These are phyloP conservation scores for Nicotiana paniculata DNA, from an alignment of 257 asterid species.

Conservation along the genomic window DNA sequence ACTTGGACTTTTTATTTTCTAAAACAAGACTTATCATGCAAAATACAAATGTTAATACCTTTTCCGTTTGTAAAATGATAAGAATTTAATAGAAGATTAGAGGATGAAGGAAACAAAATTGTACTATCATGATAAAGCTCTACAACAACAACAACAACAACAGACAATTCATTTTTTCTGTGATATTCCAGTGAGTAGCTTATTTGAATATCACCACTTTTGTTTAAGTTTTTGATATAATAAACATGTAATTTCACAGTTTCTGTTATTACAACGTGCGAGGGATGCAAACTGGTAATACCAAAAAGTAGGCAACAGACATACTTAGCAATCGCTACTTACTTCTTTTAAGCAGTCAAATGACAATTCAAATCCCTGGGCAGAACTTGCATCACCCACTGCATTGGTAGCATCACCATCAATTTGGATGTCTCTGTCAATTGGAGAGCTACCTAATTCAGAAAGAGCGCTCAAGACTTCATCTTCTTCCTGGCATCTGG, in stretches of 20 bases:
- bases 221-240: too few relatives aligned
- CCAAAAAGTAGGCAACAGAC: not conserved
- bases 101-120: not conserved
- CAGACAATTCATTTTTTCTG: not conserved
- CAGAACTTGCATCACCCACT: constrained; percentile 28
- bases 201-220: not conserved
- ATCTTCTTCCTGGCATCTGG: constrained; percentile 29
- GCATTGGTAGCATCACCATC: constrained; percentile 26
- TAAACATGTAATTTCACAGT: not conserved
- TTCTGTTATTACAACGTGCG: not conserved
- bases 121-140: not conserved
- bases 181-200: not conserved
- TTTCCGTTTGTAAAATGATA: not conserved
- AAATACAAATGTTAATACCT: not conserved
- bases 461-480: constrained; percentile 10
- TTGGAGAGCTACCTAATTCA: constrained; percentile 19
- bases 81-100: not conserved
- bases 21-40: not conserved
- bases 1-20: not conserved
- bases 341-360: constrained; percentile 7
- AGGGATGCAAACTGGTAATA: not conserved
- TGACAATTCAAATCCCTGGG: constrained; percentile 16
- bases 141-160: not conserved
- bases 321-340: not conserved
- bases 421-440: constrained; percentile 21